Base-by-base conservation (phyloP, 129 eudicot species). In the Tanacetum coccineum region DNA sequence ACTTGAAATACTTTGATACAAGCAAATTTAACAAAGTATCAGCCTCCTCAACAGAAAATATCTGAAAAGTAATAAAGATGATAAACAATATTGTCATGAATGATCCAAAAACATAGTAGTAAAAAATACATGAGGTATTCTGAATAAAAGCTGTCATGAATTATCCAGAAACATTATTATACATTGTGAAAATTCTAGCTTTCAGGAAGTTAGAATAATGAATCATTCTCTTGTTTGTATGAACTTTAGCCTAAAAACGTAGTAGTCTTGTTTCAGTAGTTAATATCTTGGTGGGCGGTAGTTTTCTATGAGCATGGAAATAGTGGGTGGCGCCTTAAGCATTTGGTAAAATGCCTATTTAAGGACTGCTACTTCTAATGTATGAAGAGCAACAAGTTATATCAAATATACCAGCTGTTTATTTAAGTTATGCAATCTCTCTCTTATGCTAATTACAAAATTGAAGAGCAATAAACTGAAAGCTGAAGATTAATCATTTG, bases 1-100 rank as follows among this genome's bases (percentile, higher is more conserved):
- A 90, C 67, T 84, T 84, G 83, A 90, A 84, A 70, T 88, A 92
- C 58, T 86, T 88, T 1, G 90, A 75, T 42, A 67, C 82, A 39
- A 92, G 86, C 74, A 84, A 78, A 63, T 84, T 81, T 59, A 86
- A 70, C 69, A 86, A 50, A 71, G 60, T 62, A 21, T 86, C 91
- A 78, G 66, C 74, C 14, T 70, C 81, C 22, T 75, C 71, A 11
- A 63, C 13, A 5, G 96, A 80, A 62, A 70, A 65, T 69, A 92
- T 87, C 98, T 92, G 78, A 74, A 59, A 81, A 64, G n/a, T 6
- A 56, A 67, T 21, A 13, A 66, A 25, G 53, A 7, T 49, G 6
- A 4, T 12, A 21, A 39, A 52, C 7, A 21, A 0, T 22, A 22
- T 22, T 22, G 25, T 22, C 25, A 22, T 22, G 25, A 22, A 22